A percentile compares a stretch with the other conserved stretches of the same genome.
These are phyloP conservation scores for Fusarium chuoi DNA, from an alignment of 2,329 filamentous ascomycete genomes.

Conservation along the genomic window DNA sequence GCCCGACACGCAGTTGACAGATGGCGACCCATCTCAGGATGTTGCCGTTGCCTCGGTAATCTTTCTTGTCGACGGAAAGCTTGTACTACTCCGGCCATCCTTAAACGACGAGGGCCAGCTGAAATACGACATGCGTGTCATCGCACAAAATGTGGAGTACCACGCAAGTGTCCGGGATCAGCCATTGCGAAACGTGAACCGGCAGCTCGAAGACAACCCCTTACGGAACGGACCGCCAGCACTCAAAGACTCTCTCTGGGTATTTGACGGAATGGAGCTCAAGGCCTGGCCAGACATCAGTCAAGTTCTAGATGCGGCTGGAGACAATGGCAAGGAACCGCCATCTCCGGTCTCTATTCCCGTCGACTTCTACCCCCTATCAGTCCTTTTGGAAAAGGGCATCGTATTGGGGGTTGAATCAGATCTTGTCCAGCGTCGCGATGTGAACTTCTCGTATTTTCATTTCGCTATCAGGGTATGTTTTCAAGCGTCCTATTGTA, in stretches of 20 bases:
- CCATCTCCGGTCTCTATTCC: constrained; percentile 80
- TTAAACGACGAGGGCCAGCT: constrained; percentile 83
- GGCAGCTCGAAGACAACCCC: constrained; percentile 39
- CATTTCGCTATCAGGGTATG: constrained; percentile 87
- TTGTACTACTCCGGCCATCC: constrained; percentile 90
- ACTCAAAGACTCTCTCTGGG: constrained; percentile 90
- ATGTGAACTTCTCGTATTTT: constrained; percentile 90
- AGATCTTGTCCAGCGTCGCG: constrained; percentile 90
- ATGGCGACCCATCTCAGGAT: constrained; percentile 95
- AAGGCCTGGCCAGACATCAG: constrained; percentile 91
- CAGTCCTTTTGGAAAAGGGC: constrained; percentile 86
- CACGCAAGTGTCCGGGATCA: constrained; percentile 94
- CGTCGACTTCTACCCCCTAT: constrained; percentile 95
- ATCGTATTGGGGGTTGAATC: constrained; percentile 91
- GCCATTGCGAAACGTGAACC: constrained; percentile 55
- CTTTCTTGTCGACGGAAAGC: constrained; percentile 96
- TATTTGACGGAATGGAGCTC: constrained; percentile 88
- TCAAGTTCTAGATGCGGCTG: constrained; percentile 78
- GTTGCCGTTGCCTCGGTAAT: constrained; percentile 93
- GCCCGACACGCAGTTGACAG: constrained; percentile 86
- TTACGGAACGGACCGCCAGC: constrained; percentile 52
- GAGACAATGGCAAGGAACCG: constrained; percentile 74
- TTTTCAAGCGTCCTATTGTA: constrained; percentile 18
- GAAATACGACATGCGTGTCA: constrained; percentile 98
- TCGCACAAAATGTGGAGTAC: constrained; percentile 96